Evolutionary conservation across 352 stramenopile genomes (phyloP).

Genomic region (Phytophthora tubulina): DNA sequence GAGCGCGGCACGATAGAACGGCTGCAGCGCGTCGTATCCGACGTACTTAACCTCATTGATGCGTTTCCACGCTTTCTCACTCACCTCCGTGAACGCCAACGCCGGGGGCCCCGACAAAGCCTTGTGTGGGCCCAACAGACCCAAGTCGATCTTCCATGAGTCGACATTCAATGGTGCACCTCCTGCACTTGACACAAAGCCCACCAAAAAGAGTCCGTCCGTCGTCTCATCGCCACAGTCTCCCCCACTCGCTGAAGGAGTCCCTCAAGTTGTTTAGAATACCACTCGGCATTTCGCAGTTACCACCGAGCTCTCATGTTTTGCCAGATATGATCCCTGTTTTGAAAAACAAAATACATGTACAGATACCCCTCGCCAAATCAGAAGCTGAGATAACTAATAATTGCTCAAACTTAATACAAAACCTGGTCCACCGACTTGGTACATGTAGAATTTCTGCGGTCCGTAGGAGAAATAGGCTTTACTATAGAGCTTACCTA

Average conservation of each 20-base stretch:
- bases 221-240: conserved; percentile 50
- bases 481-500: too few relatives aligned
- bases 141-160: conserved; percentile 55
- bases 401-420: too few relatives aligned
- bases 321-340: too few relatives aligned
- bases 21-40: conserved; percentile 61
- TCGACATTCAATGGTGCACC: conserved; percentile 53
- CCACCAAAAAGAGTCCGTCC: conserved; percentile 62
- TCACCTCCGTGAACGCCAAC: conserved; percentile 57
- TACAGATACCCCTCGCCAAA: too few relatives aligned
- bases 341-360: too few relatives aligned
- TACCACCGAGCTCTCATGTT: too few relatives aligned
- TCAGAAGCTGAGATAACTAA: too few relatives aligned
- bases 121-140: conserved; percentile 59
- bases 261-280: conserved; percentile 54
- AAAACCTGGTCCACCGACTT: too few relatives aligned
- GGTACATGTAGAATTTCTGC: too few relatives aligned
- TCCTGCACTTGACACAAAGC: conserved; percentile 64
- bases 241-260: conserved; percentile 38
- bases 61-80: conserved; percentile 57
- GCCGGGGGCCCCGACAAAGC: conserved; percentile 54
- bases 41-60: conserved; percentile 56
- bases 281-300: conserved; percentile 65
- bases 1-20: conserved; percentile 48
- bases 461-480: too few relatives aligned